Percentiles rank a stretch among this genome's conserved stretches.
Evolutionary conservation across 1,284 basidiomycete species (phyloP).

Genomic region (Cryptococcus sp.): DNA sequence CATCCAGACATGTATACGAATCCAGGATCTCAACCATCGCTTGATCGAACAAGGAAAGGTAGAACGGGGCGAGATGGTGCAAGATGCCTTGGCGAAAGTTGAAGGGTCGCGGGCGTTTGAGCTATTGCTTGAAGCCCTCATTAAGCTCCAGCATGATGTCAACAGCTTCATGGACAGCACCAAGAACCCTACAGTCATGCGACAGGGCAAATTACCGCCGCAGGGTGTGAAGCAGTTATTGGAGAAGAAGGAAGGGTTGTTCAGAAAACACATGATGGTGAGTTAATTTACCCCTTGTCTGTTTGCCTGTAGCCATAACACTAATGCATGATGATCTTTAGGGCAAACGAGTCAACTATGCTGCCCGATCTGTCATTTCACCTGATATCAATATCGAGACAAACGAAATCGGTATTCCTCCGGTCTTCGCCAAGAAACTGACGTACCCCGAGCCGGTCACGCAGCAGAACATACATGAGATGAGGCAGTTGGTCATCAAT

Average conservation of each 20-base stretch:
- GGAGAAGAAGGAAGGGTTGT: conserved; percentile 99
- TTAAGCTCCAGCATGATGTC: conserved; percentile 91
- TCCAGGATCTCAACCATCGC: conserved; percentile 74
- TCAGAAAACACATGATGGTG: conserved; percentile 99
- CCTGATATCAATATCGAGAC: conserved; percentile 99
- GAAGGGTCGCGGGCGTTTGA: conserved; percentile 65
- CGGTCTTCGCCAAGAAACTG: conserved; percentile 94
- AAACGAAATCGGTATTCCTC: conserved; percentile 97
- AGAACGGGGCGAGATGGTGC: conserved; percentile 57
- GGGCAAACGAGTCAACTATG: conserved; percentile 99
- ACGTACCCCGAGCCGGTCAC: conserved; percentile 99
- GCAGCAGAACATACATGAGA: conserved; percentile 80
- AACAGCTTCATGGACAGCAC: conserved; percentile 97
- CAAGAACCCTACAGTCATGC: conserved; percentile 84
- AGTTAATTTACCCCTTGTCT: conserved; percentile 21
- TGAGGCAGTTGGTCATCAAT: conserved; percentile 89
- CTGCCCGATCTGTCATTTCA: conserved; percentile 98
- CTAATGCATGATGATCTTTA: conserved; percentile 48
- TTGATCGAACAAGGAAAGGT: conserved; percentile 57
- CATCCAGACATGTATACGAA: conserved; percentile 75
- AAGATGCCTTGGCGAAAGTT: conserved; percentile 47
- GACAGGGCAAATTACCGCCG: conserved; percentile 89
- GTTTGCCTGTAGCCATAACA: background rate
- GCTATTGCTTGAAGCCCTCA: conserved; percentile 73
- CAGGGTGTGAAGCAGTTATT: conserved; percentile 93